Base-by-base conservation (phyloP, 2,329 filamentous ascomycete species). In the Dryadomyces sulphureus region DNA sequence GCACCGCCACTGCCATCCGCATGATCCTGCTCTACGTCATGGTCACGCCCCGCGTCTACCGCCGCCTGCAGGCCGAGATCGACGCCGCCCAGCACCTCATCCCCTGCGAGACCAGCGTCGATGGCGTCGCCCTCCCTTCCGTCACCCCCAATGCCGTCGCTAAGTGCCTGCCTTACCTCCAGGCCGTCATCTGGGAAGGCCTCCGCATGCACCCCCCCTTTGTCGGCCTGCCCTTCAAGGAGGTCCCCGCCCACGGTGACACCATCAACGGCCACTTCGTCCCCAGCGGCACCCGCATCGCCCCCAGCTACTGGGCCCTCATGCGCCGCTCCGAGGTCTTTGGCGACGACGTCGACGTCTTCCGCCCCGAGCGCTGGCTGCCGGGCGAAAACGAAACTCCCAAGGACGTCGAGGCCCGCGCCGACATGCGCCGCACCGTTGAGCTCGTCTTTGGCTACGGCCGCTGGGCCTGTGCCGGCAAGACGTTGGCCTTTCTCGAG, bases 101-200 rank as follows among this genome's bases (percentile, higher is more conserved):
- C 34, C 34, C 16, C 4, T 16, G 11, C 11, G 16, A 17, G 8
- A 7, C 8, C 11, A 12, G 5, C 12, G 34, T 36, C 11, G 19
- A 8, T 19, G 19, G 11, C 20, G 36, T 12, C 22, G 8, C 17
- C 16, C 2, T 38, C 11, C 20, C n/a, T 8, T 5, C 36, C 20
- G 16, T 38, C 20, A 11, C n/a, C 5, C 20, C 54, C 12, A 59
- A 66, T 34, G 54, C 57, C 1, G 62, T 69, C 51, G 62, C 62
- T 0, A 57, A 60, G 14, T 52, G 53, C 4, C 58, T 73, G 8
- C 62, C 63, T 0, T 75, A 72, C 49, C 59, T 76, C 7, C 65
- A 69, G 49, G 71, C 71, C 0, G 65, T 67, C 5, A 64, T 75
- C 36, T 65, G 65, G 44, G 72, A 75, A 52, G 65, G 63, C 0